phyloP scores from a whole-genome alignment of 371 early-diverging fungal genomes.

The Blakeslea trispora region DNA sequence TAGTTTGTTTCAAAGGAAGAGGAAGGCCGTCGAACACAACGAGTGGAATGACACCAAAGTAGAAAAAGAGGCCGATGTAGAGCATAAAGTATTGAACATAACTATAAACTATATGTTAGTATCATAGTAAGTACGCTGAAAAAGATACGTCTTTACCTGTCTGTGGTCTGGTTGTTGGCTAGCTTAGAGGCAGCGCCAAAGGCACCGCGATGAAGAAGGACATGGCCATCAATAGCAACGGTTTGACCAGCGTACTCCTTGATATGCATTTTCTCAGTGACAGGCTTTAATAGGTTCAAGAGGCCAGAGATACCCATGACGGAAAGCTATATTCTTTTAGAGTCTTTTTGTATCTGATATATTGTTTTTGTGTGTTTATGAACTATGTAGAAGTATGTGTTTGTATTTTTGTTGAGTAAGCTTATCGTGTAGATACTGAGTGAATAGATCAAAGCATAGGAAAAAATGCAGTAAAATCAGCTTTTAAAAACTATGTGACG shows the following conservation, averaged over 20 bases:
- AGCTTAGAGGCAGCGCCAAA: constrained; percentile 82
- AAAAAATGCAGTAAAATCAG: too few relatives aligned
- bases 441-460: too few relatives aligned
- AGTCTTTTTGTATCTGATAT: too few relatives aligned
- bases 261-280: constrained; percentile 68
- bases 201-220: constrained; percentile 91
- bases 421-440: too few relatives aligned
- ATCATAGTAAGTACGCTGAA: neutral
- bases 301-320: constrained; percentile 89
- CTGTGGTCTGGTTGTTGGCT: constrained; percentile 60
- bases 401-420: too few relatives aligned
- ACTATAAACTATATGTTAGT: constrained; percentile 37
- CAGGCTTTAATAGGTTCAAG: constrained; percentile 73
- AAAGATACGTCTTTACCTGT: constrained; percentile 57
- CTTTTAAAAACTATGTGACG: too few relatives aligned
- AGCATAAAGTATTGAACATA: constrained; percentile 79
- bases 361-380: too few relatives aligned
- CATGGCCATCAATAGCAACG: constrained; percentile 91
- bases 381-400: too few relatives aligned
- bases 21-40: constrained; percentile 98
- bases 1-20: constrained; percentile 83
- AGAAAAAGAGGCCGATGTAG: constrained; percentile 66
- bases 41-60: constrained; percentile 76
- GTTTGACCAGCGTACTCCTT: constrained; percentile 67
- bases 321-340: too few relatives aligned